Evolutionary conservation across 768 basidiomycete species (phyloP).

Genomic region (Suillus occidentalis): DNA sequence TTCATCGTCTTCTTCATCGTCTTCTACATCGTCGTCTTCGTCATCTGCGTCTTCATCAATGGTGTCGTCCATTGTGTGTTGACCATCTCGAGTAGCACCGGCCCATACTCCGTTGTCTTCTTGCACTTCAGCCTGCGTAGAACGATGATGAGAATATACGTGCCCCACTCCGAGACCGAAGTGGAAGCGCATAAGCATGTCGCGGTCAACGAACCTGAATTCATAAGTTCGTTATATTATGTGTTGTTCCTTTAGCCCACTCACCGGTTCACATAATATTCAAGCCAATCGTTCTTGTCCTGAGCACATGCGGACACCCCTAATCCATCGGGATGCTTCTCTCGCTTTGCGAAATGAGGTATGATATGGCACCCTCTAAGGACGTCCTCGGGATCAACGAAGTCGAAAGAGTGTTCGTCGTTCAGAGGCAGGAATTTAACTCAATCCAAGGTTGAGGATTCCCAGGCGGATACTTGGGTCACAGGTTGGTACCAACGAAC

Average conservation of each 20-base stretch:
- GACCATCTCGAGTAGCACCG: background rate
- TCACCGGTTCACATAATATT: constrained; percentile 1
- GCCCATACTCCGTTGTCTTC: background rate
- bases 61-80: background rate
- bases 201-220: background rate
- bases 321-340: background rate
- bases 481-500: background rate
- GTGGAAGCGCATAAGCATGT: constrained; percentile 8
- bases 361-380: constrained; percentile 8
- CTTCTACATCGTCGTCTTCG: background rate
- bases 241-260: background rate
- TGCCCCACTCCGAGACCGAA: constrained; percentile 6
- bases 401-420: background rate
- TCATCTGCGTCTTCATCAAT: background rate
- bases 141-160: background rate
- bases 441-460: background rate
- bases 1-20: too few relatives aligned
- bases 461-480: background rate
- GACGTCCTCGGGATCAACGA: background rate
- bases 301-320: background rate
- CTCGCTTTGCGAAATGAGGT: background rate
- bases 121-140: background rate
- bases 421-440: background rate
- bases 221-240: background rate
- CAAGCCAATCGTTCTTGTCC: background rate